A percentile compares a stretch with the other conserved stretches of the same genome.
Evolutionary conservation across 1,284 basidiomycete species (phyloP).

Genomic region (Apiotrichum laibachii): DNA sequence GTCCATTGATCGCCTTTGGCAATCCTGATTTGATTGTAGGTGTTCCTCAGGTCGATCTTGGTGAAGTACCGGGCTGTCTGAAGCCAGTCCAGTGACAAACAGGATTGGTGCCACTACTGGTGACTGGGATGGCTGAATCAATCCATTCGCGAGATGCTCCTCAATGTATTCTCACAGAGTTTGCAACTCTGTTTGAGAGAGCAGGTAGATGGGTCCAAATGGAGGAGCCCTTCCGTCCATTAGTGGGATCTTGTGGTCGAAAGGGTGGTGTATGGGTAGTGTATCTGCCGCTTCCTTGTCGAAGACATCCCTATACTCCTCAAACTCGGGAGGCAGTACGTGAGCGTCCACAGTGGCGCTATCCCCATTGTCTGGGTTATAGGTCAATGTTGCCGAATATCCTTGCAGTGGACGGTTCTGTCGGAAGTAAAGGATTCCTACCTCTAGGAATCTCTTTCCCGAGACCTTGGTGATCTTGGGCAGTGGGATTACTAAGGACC

Average conservation of each 20-base stretch:
- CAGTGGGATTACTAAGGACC: too few species aligned
- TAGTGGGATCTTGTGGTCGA: constrained; percentile 30
- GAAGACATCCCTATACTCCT: too few species aligned
- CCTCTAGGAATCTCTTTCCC: too few species aligned
- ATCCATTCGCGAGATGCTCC: constrained; percentile 48
- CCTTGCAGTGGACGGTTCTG: too few species aligned
- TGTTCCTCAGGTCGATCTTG: constrained; percentile 39
- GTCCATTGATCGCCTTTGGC: constrained; percentile 43
- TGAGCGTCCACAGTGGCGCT: too few species aligned
- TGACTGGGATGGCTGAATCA: constrained; percentile 39
- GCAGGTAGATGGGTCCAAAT: constrained; percentile 47
- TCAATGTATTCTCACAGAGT: constrained; percentile 49
- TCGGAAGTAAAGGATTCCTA: too few species aligned
- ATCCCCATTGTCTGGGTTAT: too few species aligned
- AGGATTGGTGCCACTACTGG: constrained; percentile 51
- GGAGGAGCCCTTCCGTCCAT: constrained; percentile 36
- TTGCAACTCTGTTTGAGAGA: constrained; percentile 48
- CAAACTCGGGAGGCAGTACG: too few species aligned
- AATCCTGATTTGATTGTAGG: constrained; percentile 44
- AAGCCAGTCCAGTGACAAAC: constrained; percentile 52
- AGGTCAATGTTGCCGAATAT: too few species aligned
- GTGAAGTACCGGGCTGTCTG: constrained; percentile 31
- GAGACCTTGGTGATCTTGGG: too few species aligned
- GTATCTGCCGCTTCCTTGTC: too few species aligned
- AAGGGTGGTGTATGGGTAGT: too few species aligned